Percentiles rank a stretch among this genome's conserved stretches.
Evolutionary conservation across 192 early-diverging fungal genomes (phyloP).

Genomic region (Diversispora eburnea): DNA sequence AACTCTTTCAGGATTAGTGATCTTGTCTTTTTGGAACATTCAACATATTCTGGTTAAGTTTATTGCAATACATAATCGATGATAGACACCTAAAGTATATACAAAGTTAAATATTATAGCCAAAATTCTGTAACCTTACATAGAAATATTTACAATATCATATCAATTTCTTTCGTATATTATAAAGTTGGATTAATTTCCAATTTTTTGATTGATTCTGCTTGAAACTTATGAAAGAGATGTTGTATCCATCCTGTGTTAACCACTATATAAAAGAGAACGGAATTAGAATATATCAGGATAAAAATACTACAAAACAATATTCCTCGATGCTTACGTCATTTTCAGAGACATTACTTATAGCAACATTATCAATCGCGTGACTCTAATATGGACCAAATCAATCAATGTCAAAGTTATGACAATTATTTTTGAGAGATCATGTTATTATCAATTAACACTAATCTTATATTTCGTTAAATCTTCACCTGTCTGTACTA

Average conservation of each 20-base stretch:
- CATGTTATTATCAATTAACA: conserved; percentile 19
- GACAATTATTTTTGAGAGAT: neutral
- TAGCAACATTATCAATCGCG: neutral
- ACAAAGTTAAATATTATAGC: conserved; percentile 18
- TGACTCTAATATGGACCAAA: conserved; percentile 21
- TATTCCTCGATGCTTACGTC: conserved; percentile 17
- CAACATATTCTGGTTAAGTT: conserved; percentile 9
- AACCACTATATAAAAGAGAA: conserved; percentile 19
- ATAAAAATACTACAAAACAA: conserved; percentile 10
- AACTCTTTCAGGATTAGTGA: neutral
- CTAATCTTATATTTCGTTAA: conserved; percentile 21
- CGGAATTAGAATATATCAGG: neutral
- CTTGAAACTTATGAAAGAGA: conserved; percentile 22
- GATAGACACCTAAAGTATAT: conserved; percentile 12
- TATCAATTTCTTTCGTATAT: conserved; percentile 20
- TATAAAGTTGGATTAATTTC: conserved; percentile 9
- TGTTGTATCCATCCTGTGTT: conserved; percentile 12
- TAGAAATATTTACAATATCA: conserved; percentile 14
- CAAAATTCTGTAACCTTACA: conserved; percentile 15
- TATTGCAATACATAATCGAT: conserved; percentile 21
- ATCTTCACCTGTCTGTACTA: conserved; percentile 3
- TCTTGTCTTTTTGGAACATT: conserved; percentile 13
- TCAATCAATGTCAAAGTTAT: conserved; percentile 15
- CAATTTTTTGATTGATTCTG: conserved; percentile 19
- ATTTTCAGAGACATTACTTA: conserved; percentile 23